These are phyloP conservation scores for Colletotrichum limetticola DNA, from an alignment of 2,329 filamentous ascomycete genomes.

Conservation along the genomic window DNA sequence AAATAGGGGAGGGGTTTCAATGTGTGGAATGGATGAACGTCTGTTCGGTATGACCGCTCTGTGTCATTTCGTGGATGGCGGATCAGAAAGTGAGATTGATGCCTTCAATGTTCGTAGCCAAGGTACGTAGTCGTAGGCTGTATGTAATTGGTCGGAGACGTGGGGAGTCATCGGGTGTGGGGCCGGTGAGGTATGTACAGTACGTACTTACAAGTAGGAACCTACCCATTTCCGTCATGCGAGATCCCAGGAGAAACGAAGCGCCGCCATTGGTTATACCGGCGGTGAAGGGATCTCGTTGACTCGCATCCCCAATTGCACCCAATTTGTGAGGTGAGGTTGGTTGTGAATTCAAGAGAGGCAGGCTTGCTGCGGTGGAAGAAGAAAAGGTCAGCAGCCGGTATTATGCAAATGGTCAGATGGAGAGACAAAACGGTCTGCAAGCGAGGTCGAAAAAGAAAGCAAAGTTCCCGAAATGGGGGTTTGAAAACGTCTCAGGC, in stretches of 20 bases:
- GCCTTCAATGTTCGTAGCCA: background rate
- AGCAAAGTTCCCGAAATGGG: background rate
- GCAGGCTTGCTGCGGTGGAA: background rate
- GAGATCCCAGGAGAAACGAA: constrained; percentile 1
- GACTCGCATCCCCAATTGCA: background rate
- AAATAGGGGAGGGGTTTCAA: constrained; percentile 12
- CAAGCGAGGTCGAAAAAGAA: constrained; percentile 6
- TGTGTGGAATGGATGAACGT: background rate
- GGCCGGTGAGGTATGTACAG: background rate
- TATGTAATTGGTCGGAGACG: background rate
- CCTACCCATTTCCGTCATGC: background rate
- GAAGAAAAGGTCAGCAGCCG: constrained; percentile 2
- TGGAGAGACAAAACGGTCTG: constrained; percentile 22
- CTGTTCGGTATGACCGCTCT: background rate
- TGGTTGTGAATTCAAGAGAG: background rate
- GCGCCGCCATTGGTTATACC: background rate
- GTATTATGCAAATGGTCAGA: constrained; percentile 1
- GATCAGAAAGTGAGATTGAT: background rate
- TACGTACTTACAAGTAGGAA: too few relatives aligned
- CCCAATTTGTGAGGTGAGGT: background rate
- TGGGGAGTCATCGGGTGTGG: constrained; percentile 14
- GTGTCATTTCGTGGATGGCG: background rate
- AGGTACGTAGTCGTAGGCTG: too few relatives aligned
- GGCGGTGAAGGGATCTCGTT: background rate
- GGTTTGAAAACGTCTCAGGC: background rate